These are phyloP conservation scores for Phoma sp. DNA, from an alignment of 2,329 filamentous ascomycete genomes.

Conservation along the genomic window DNA sequence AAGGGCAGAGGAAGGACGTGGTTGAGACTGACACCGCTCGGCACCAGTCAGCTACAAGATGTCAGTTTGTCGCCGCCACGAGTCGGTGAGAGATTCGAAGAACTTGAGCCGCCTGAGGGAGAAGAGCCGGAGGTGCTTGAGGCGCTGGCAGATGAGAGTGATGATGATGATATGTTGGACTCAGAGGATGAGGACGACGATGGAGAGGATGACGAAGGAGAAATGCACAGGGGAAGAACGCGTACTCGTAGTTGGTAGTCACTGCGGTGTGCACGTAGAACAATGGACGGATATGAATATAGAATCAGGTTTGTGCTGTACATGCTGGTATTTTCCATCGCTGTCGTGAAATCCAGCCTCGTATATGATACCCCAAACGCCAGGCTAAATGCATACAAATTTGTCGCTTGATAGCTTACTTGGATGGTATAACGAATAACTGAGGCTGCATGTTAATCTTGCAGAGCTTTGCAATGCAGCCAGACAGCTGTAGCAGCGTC, in stretches of 20 bases:
- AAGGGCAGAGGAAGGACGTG: too few relatives aligned
- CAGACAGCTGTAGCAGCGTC: constrained; percentile 90
- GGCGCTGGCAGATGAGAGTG: neutral
- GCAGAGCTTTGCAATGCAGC: constrained; percentile 88
- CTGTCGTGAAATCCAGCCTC: neutral
- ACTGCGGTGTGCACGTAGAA: too few relatives aligned
- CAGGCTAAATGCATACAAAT: constrained; percentile 41
- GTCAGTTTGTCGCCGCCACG: neutral
- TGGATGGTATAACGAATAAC: constrained; percentile 65
- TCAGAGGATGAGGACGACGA: neutral
- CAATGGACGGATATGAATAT: too few relatives aligned
- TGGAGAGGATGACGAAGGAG: too few relatives aligned
- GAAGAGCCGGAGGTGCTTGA: neutral
- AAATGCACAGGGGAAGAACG: too few relatives aligned
- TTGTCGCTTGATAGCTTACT: constrained; percentile 6
- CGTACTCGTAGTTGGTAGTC: too few relatives aligned
- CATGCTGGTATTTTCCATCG: neutral
- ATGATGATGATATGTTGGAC: neutral
- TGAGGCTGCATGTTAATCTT: constrained; percentile 97
- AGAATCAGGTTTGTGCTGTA: too few relatives aligned
- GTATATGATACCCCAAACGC: constrained; percentile 32
- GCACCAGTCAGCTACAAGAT: neutral
- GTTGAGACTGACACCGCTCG: neutral
- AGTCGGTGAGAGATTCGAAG: neutral
- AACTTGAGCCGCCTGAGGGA: neutral